These are phyloP conservation scores for Strobilomyces confusus DNA, from an alignment of 768 basidiomycete species.

Conservation along the genomic window DNA sequence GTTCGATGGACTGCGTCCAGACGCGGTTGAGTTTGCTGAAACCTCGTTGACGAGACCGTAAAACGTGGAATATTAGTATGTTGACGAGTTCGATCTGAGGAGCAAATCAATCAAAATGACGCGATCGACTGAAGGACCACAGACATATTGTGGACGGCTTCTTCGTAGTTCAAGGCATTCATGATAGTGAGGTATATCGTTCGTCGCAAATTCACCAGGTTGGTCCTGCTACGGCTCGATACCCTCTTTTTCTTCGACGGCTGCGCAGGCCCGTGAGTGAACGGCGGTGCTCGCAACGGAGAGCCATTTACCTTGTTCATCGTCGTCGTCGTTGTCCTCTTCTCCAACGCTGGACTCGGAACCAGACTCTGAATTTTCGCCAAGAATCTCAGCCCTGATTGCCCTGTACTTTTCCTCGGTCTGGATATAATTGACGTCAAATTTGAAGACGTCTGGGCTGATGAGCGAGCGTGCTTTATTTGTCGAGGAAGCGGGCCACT, in stretches of 20 bases:
- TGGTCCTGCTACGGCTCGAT: slow-evolving; percentile 92
- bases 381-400: slow-evolving; percentile 92
- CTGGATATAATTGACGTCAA: slow-evolving; percentile 80
- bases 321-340: slow-evolving; percentile 43
- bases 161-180: slow-evolving; percentile 97
- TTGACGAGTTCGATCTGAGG: too few species aligned
- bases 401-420: slow-evolving; percentile 92
- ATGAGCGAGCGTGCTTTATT: slow-evolving; percentile 9
- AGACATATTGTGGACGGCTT: slow-evolving; percentile 92
- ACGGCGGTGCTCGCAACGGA: slow-evolving; percentile 23
- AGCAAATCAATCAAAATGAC: too few species aligned
- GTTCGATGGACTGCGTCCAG: slow-evolving; percentile 88
- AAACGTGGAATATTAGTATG: too few species aligned
- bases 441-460: slow-evolving; percentile 85
- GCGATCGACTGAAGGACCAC: too few species aligned
- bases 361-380: slow-evolving; percentile 75
- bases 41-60: slow-evolving; percentile 79
- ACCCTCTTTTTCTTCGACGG: slow-evolving; percentile 74
- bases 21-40: slow-evolving; percentile 94
- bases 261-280: slow-evolving; percentile 33
- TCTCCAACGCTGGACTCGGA: slow-evolving; percentile 64
- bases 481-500: slow-evolving; percentile 31
- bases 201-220: slow-evolving; percentile 90
- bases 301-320: slow-evolving; percentile 40
- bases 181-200: slow-evolving; percentile 97